Base-by-base conservation (phyloP, 192 early-diverging fungal genomes). In the Rhizoclosmatium sp. region DNA sequence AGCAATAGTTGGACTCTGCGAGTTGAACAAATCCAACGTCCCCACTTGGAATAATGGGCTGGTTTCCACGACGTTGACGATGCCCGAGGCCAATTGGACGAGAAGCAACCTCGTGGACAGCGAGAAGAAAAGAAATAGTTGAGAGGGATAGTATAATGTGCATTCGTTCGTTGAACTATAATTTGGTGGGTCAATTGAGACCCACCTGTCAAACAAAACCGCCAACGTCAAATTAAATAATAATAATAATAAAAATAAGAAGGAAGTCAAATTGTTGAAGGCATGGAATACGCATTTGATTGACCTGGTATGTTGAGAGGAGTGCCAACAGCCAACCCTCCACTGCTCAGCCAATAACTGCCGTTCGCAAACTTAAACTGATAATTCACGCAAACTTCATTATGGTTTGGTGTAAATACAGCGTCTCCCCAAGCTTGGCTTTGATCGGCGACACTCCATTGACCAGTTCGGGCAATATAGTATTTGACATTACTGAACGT, bases 381-480 rank as follows among this genome's bases (percentile, higher is more conserved):
- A 40, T 71, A 71, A 40, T 71, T 71, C 4, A 56, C 51, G 39
- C 69, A 71, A n/a, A 71, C n/a, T 40, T 71, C 69, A 56, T 71
- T 71, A 56, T 71, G 69, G 69, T 71, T 71, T 12, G 69, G 69
- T 12, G 69, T 71, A 41, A 71, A 71, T 2, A 71, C 69, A 56
- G 69, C 69, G 40, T 16, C 42, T 47, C 66, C 66, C 7, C 7
- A 62, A 19, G 23, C 60, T 4, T 23, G 4, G 4, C 10, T 39
- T 21, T 56, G 14, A 9, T 49, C 69, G 16, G 21, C 69, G 48
- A 56, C 54, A 49, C 7, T 49, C 51, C 48, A 71, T 47, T 58
- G 4, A 21, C 69, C 69, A 62, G 51, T 54, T 7, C 44, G 39
- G 45, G 67, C 67, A 44, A 42, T 16, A 2, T 42, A 21, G 40